Evolutionary conservation across 305 asterid species (phyloP).

Genomic region (Fraxinus latifolia): DNA sequence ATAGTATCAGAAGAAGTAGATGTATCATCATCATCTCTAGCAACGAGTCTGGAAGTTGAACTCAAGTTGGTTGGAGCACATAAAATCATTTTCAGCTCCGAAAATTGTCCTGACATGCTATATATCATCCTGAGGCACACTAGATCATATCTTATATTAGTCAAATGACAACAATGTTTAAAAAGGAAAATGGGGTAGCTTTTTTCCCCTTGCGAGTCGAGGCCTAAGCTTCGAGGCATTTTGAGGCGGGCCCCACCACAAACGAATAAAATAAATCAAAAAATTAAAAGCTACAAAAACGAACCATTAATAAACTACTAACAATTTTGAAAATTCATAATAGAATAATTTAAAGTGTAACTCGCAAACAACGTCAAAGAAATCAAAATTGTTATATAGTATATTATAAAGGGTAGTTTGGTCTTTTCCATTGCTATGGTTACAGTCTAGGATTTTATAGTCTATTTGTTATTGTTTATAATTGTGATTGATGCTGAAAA

Average conservation of each 20-base stretch:
- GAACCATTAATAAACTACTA: not conserved
- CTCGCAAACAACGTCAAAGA: not conserved
- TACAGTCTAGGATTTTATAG: not conserved
- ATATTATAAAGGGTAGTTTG: not conserved
- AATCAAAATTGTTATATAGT: not conserved
- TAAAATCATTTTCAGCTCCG: slow-evolving; percentile 92
- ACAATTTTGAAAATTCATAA: not conserved
- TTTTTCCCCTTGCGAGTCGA: not conserved
- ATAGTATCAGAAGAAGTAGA: slow-evolving; percentile 75
- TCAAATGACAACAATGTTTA: slow-evolving; percentile 37
- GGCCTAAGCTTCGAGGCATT: not conserved
- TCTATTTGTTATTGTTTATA: not conserved
- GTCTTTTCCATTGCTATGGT: not conserved
- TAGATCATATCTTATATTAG: slow-evolving; percentile 88
- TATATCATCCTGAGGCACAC: slow-evolving; percentile 99
- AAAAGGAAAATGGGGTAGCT: not conserved
- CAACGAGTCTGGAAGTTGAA: slow-evolving; percentile 62
- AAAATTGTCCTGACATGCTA: slow-evolving; percentile 98
- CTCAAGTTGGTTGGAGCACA: slow-evolving; percentile 64
- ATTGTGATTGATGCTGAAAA: not conserved
- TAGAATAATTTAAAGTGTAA: not conserved
- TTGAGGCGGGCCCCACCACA: not conserved
- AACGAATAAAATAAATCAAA: not conserved
- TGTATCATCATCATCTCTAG: slow-evolving; percentile 63
- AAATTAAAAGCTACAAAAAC: not conserved